These are phyloP conservation scores for Solanum boliviense DNA, from an alignment of 257 asterid genomes.

Conservation along the genomic window DNA sequence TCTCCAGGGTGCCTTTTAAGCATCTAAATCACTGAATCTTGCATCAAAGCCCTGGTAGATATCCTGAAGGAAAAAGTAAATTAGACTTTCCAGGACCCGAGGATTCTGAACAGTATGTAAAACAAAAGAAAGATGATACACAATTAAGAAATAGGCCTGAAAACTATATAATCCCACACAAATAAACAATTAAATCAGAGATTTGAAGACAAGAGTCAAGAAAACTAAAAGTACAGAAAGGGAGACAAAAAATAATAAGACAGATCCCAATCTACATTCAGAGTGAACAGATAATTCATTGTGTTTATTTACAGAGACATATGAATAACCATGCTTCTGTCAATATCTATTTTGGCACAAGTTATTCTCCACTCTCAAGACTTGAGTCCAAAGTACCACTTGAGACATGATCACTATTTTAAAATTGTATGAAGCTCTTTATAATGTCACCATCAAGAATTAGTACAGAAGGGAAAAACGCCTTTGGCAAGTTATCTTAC, in stretches of 20 bases:
- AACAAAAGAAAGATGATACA: background rate
- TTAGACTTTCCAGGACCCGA: constrained; percentile 68
- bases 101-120: constrained; percentile 13
- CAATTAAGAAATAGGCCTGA: constrained; percentile 1
- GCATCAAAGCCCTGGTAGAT: constrained; percentile 75
- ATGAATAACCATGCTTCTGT: constrained; percentile 13
- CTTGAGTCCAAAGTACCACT: constrained; percentile 17
- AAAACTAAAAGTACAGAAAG: background rate
- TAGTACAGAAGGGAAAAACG: constrained; percentile 62
- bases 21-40: constrained; percentile 87
- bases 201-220: constrained; percentile 1
- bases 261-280: background rate
- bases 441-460: constrained; percentile 48
- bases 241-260: background rate
- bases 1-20: constrained; percentile 84
- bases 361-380: constrained; percentile 22
- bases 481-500: constrained; percentile 93
- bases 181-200: background rate
- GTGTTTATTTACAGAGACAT: constrained; percentile 5
- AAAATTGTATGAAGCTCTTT: constrained; percentile 16
- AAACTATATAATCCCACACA: constrained; percentile 5
- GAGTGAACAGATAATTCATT: background rate
- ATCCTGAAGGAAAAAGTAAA: constrained; percentile 84
- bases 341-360: constrained; percentile 1
- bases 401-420: constrained; percentile 5